Base-by-base conservation (phyloP, 345 rosid species). In the Acer negundo region DNA sequence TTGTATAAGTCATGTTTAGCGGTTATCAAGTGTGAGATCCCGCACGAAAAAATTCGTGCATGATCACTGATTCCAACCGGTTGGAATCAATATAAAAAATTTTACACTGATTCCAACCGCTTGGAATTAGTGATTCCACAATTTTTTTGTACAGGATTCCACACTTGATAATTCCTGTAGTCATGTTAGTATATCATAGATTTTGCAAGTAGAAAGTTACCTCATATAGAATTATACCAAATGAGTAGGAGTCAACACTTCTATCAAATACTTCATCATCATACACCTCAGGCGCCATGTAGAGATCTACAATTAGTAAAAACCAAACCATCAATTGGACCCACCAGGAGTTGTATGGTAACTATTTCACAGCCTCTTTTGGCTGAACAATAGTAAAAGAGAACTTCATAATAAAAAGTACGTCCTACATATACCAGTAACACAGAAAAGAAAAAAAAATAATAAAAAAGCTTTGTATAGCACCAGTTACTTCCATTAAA, bases 191-290 rank as follows among this genome's bases (percentile, higher is more conserved):
- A 38, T 35, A 44, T 20, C 42, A 71, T 49, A 62, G 53, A 49
- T n/a, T 72, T 74, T 68, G n/a, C 24, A 6, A 20, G 55, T 49
- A 67, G 31, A 49, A 73, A 77, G 53, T 44, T 87, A 96, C 99
- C 99, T 96, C 99, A 15, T 90, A 96, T 40, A 94, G 79, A 61
- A 96, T 87, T 80, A 94, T 80, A 78, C 97, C 95, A 7, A 90
- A 96, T 20, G 97, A 96, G 83, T 89, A 90, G n/a, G 87, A 80
- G 83, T 96, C 99, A 26, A 87, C 94, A 47, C 90, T 89, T 84
- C 90, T 86, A 74, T 94, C 98, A 73, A 94, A 90, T 62, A 83
- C 72, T 58, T 82, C 85, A 53, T 87, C 88, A 72, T 85, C 85
- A 85, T 82, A 92, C 49, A 96, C 44, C 83, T 94, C 99, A 17